phyloP scores from a whole-genome alignment of 495 filamentous ascomycete genomes.

The Neurospora sp. region DNA sequence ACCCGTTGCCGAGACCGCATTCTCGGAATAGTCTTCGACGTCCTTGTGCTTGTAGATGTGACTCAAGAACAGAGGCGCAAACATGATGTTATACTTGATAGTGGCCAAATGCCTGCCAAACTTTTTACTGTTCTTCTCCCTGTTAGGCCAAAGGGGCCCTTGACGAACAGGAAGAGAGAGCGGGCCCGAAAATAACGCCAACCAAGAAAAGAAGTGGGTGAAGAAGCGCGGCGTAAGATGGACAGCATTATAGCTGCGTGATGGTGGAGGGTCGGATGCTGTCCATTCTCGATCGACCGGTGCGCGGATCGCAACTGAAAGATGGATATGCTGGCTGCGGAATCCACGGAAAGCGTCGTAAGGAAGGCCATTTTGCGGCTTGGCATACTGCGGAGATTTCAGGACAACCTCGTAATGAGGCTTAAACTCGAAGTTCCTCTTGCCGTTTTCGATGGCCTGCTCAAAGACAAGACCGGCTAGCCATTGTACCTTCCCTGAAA shows the following conservation, averaged over 20 bases:
- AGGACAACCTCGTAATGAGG: constrained; percentile 88
- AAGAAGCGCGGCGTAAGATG: constrained; percentile 93
- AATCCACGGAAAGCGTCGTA: constrained; percentile 94
- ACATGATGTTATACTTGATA: constrained; percentile 89
- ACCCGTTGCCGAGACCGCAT: constrained; percentile 79
- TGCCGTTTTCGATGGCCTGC: constrained; percentile 51
- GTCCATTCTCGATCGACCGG: constrained; percentile 75
- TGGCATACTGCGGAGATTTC: constrained; percentile 65
- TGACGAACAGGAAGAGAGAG: constrained; percentile 94
- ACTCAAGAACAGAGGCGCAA: constrained; percentile 87
- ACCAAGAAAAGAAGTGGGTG: constrained; percentile 97
- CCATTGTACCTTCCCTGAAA: constrained; percentile 90
- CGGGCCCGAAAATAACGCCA: constrained; percentile 87
- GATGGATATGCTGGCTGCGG: constrained; percentile 88
- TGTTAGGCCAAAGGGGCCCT: constrained; percentile 77
- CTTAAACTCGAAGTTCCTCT: constrained; percentile 74
- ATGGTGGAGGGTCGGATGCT: constrained; percentile 57
- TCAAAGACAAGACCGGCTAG: constrained; percentile 87
- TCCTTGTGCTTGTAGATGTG: constrained; percentile 99
- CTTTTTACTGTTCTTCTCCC: constrained; percentile 95
- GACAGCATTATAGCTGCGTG: constrained; percentile 85
- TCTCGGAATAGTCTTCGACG: constrained; percentile 71
- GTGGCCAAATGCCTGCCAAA: constrained; percentile 94
- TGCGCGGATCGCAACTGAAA: constrained; percentile 81
- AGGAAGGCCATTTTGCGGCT: constrained; percentile 39